A percentile compares a stretch with the other conserved stretches of the same genome.
These are phyloP conservation scores for Pseudocercospora eumusae DNA, from an alignment of 2,329 filamentous ascomycete genomes.

Conservation along the genomic window DNA sequence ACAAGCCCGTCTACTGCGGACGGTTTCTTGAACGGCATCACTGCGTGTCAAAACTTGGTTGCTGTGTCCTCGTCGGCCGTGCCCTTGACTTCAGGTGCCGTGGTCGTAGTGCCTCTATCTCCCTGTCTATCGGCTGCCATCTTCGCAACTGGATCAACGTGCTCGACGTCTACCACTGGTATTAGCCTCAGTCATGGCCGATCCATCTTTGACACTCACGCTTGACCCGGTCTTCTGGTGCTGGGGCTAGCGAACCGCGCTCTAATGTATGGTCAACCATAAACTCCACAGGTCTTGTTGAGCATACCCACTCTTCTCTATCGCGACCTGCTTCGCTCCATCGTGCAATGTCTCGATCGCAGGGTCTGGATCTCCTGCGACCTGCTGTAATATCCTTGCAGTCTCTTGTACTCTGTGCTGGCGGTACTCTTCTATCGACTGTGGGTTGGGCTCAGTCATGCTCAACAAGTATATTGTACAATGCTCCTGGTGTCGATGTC, in stretches of 20 bases:
- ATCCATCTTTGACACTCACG: background rate
- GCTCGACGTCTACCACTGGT: background rate
- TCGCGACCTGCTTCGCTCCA: conserved; percentile 1
- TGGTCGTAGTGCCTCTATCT: background rate
- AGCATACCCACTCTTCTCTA: background rate
- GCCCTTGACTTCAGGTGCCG: background rate
- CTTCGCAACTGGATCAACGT: background rate
- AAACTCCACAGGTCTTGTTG: no score
- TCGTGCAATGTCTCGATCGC: background rate
- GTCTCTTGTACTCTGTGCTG: background rate
- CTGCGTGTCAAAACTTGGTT: conserved; percentile 7
- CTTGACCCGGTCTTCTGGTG: conserved; percentile 1
- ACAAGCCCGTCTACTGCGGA: background rate
- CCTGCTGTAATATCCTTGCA: conserved; percentile 3
- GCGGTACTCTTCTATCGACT: background rate
- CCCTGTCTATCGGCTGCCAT: conserved; percentile 10
- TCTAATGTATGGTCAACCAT: background rate
- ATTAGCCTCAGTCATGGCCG: background rate
- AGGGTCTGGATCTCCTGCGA: background rate
- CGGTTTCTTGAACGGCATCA: background rate
- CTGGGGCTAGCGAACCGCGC: background rate
- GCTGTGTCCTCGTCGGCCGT: background rate
- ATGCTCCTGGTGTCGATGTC: background rate
- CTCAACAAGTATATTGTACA: conserved; percentile 2
- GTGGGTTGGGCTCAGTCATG: background rate